Base-by-base conservation (phyloP, 345 rosid genomes). In the Cardamine chenopodiifolia region DNA sequence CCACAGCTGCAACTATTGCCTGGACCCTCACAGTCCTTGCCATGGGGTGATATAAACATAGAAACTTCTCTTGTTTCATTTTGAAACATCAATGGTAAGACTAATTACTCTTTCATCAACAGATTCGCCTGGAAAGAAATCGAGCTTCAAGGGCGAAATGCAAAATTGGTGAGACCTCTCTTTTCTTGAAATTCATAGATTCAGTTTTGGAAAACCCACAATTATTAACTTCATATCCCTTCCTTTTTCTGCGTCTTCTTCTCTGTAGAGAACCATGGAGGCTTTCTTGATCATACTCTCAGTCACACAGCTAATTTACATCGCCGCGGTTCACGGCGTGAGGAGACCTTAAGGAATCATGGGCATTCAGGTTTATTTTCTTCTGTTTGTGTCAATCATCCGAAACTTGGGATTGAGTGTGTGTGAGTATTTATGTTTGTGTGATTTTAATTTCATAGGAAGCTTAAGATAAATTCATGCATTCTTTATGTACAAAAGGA, bases 81-180 rank as follows among this genome's bases (percentile, higher is more conserved):
- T 20, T 8, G 39, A 57, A 26, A 66, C 62, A 35, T 44, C 4
- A 10, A 14, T 61, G 17, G 2, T 68, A 52, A 14, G 49, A 65
- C 79, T 84, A 68, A 74, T 34, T 8, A 15, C 7, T 52, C 34
- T 34, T 67, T 39, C 32, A 22, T 80, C 19, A 29, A 78, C 87
- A 94, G 97, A 32, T 88, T 94, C 59, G 97, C 89, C 59, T 85
- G 96, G 81, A 94, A 94, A 82, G 96, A 94, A 79, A 94, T 94
- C 34, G 85, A 86, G 45, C 91, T 88, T n/a, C 80, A 78, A 29
- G 39, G 54, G 81, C 79, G 96, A 79, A 94, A 94, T 54, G 87
- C 90, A 26, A 89, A 86, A 57, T 77, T 95, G 90, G 99, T 92
- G 78, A 86, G 87, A 66, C 32, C 4, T 56, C 59, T 66, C 45